Evolutionary conservation across 495 filamentous ascomycete genomes (phyloP).

Genomic region (Letharia lupina): DNA sequence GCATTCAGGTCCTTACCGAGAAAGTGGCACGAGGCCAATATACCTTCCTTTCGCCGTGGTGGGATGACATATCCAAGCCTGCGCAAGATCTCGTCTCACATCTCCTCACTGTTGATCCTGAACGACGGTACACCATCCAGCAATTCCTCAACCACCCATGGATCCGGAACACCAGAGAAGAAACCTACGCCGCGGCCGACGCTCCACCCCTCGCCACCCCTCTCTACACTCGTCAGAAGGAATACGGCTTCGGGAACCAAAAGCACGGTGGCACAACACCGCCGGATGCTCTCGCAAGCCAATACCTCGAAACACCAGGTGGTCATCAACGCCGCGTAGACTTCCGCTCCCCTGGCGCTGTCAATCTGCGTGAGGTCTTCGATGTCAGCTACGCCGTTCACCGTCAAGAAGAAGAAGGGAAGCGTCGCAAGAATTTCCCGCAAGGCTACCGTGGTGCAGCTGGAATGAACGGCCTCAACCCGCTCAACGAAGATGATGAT

Average conservation of each 20-base stretch:
- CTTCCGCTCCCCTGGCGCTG: slow-evolving; percentile 90
- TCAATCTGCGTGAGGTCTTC: slow-evolving; percentile 94
- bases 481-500: slow-evolving; percentile 55
- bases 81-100: slow-evolving; percentile 93
- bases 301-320: slow-evolving; percentile 47
- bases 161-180: slow-evolving; percentile 72
- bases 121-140: slow-evolving; percentile 79
- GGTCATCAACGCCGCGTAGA: slow-evolving; percentile 61
- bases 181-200: slow-evolving; percentile 61
- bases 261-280: slow-evolving; percentile 21
- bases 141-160: slow-evolving; percentile 89
- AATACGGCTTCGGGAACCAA: slow-evolving; percentile 30
- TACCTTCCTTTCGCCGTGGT: slow-evolving; percentile 97
- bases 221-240: slow-evolving; percentile 44
- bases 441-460: slow-evolving; percentile 56
- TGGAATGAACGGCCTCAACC: slow-evolving; percentile 49
- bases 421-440: slow-evolving; percentile 71
- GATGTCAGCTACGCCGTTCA: slow-evolving; percentile 96
- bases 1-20: slow-evolving; percentile 92
- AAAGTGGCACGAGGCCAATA: slow-evolving; percentile 96
- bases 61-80: slow-evolving; percentile 95
- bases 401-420: slow-evolving; percentile 90
- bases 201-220: slow-evolving; percentile 72
- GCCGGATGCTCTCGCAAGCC: slow-evolving; percentile 48
- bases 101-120: slow-evolving; percentile 84